phyloP scores from a whole-genome alignment of 192 early-diverging fungal genomes.

The Pilaira anomala region DNA sequence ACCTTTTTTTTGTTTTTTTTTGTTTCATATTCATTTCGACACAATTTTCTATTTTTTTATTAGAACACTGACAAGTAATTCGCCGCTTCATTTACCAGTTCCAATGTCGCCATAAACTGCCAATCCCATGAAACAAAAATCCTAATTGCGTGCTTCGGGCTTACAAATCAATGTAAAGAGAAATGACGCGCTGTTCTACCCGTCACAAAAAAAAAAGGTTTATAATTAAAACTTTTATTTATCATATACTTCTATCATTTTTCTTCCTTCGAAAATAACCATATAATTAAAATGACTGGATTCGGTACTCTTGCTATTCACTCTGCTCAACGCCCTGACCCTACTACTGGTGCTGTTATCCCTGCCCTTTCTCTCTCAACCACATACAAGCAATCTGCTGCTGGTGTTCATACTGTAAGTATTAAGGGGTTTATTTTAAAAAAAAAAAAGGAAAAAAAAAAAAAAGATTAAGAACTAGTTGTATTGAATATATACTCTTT shows the following conservation, averaged over 20 bases:
- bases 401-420: slow-evolving; percentile 83
- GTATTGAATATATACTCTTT: background rate
- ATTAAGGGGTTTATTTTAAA: no score
- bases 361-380: slow-evolving; percentile 94
- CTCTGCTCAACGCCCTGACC: slow-evolving; percentile 86
- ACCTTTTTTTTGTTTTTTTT: no score
- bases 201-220: slow-evolving; percentile 11
- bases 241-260: background rate
- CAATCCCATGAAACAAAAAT: slow-evolving; percentile 1
- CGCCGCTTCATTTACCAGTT: background rate
- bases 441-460: background rate
- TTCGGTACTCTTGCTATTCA: slow-evolving; percentile 96
- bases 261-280: no score
- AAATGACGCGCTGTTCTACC: slow-evolving; percentile 16
- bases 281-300: slow-evolving; percentile 34
- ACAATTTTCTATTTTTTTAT: no score
- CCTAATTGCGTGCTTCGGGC: background rate
- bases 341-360: slow-evolving; percentile 94
- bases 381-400: slow-evolving; percentile 90
- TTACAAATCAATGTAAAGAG: slow-evolving; percentile 5
- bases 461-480: background rate
- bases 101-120: slow-evolving; percentile 15
- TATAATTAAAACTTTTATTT: background rate
- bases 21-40: no score
- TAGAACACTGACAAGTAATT: no score